These are phyloP conservation scores for Pilasporangium apinafurcum DNA, from an alignment of 352 stramenopile species.

Conservation along the genomic window DNA sequence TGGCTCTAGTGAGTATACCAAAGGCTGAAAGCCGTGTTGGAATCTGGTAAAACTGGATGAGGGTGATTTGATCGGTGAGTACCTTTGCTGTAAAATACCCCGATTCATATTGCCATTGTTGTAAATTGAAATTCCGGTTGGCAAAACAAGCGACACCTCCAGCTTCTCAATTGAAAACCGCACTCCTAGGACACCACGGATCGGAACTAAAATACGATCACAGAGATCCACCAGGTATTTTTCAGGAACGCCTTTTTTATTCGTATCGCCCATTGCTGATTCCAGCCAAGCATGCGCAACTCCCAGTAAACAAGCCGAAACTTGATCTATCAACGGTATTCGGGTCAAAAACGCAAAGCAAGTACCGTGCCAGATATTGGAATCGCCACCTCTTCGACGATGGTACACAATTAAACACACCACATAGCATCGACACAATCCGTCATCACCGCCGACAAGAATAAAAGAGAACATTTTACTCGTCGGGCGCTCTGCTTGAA, in stretches of 20 bases:
- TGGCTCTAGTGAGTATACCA: conserved; percentile 60
- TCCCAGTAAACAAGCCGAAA: conserved; percentile 44
- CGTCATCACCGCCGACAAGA: conserved; percentile 68
- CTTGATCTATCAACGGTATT: conserved; percentile 49
- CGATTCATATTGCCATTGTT: conserved; percentile 2
- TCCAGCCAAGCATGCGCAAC: conserved; percentile 50
- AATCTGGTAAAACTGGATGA: conserved; percentile 39
- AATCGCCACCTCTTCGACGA: conserved; percentile 9
- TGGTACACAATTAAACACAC: conserved; percentile 73
- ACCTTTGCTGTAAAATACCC: conserved; percentile 3
- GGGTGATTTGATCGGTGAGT: conserved; percentile 34
- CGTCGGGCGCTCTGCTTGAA: conserved; percentile 28
- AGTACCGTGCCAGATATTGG: conserved; percentile 47
- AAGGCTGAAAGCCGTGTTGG: conserved; percentile 48
- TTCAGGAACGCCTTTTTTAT: conserved; percentile 9
- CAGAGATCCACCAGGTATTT: conserved; percentile 45
- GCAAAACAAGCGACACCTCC: conserved; percentile 37
- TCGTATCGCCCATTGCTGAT: neutral
- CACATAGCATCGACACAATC: conserved; percentile 59
- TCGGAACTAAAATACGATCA: conserved; percentile 42
- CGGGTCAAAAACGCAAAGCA: conserved; percentile 73
- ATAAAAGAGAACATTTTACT: conserved; percentile 77
- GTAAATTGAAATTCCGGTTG: conserved; percentile 54
- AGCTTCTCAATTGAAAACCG: conserved; percentile 31
- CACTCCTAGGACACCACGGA: conserved; percentile 65